These are phyloP conservation scores for Pythium rhizo-oryzae DNA, from an alignment of 352 stramenopile species.

Conservation along the genomic window DNA sequence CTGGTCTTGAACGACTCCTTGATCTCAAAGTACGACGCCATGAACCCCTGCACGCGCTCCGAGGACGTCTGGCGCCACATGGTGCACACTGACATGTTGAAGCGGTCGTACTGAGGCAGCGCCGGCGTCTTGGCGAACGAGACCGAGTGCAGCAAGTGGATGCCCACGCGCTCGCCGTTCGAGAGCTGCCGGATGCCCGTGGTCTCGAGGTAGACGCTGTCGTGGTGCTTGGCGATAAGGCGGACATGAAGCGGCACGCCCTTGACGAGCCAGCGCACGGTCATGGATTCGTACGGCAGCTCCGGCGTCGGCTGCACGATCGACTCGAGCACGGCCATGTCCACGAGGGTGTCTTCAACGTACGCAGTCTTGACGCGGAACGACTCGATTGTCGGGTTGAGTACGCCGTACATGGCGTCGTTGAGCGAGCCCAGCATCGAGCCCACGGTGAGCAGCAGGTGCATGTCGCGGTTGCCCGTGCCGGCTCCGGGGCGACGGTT, in stretches of 20 bases:
- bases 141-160: constrained; percentile 61
- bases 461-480: constrained; percentile 35
- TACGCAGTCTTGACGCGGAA: constrained; percentile 65
- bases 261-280: constrained; percentile 62
- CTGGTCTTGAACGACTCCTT: constrained; percentile 29
- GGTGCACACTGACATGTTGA: constrained; percentile 56
- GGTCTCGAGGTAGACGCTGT: constrained; percentile 58
- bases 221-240: constrained; percentile 43
- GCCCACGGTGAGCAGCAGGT: constrained; percentile 29
- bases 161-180: constrained; percentile 52
- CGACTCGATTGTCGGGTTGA: constrained; percentile 38
- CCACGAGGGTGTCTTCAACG: constrained; percentile 42
- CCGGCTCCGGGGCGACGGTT: too few relatives aligned
- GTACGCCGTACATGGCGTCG: constrained; percentile 61
- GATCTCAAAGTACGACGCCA: constrained; percentile 8
- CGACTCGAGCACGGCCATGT: constrained; percentile 49
- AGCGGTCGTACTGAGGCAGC: constrained; percentile 38
- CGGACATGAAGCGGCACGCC: constrained; percentile 42
- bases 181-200: constrained; percentile 44
- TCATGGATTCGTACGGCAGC: constrained; percentile 56
- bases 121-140: constrained; percentile 48
- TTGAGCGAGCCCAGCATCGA: constrained; percentile 49
- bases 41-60: not conserved
- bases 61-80: constrained; percentile 38
- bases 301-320: constrained; percentile 38